Conservation (phyloP, 148 eudicot species). For the Polygonum maritimum region DNA sequence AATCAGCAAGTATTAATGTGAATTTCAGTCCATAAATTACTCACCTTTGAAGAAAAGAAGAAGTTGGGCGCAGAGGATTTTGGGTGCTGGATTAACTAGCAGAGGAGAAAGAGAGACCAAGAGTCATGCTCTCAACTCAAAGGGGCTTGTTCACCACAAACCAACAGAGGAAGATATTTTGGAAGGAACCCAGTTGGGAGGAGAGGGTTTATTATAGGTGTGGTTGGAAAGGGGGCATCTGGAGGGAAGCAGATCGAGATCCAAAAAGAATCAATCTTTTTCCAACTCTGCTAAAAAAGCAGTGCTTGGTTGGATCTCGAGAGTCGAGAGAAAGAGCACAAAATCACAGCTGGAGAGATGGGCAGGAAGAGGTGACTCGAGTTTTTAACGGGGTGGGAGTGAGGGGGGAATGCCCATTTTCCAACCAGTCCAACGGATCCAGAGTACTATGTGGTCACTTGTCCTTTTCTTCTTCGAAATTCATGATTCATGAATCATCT, state of each 20-base stretch:
- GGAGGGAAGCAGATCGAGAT: constrained; percentile 2
- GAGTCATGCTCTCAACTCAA: not conserved
- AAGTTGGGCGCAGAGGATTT: not conserved
- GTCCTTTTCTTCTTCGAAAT: constrained; percentile 2
- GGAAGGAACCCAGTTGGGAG: not conserved
- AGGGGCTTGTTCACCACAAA: not conserved
- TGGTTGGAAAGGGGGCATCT: not conserved
- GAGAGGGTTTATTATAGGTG: not conserved
- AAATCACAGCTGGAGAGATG: constrained; percentile 4
- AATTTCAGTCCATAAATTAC: not conserved
- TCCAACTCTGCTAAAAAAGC: not conserved
- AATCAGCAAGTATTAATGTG: not conserved
- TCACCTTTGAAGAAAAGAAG: not conserved
- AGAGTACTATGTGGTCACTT: not conserved
- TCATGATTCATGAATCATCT: not conserved
- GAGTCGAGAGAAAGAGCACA: not conserved
- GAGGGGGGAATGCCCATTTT: not conserved
- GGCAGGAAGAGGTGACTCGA: not conserved
- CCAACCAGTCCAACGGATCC: constrained; percentile 5
- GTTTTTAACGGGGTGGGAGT: not conserved
- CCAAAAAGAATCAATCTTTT: not conserved
- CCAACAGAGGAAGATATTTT: not conserved
- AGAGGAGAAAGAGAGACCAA: not conserved
- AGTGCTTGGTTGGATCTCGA: constrained; percentile 3
- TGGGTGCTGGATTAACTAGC: not conserved